phyloP scores from a whole-genome alignment of 108 stramenopile species.

The Pelagomonas calceolata region DNA sequence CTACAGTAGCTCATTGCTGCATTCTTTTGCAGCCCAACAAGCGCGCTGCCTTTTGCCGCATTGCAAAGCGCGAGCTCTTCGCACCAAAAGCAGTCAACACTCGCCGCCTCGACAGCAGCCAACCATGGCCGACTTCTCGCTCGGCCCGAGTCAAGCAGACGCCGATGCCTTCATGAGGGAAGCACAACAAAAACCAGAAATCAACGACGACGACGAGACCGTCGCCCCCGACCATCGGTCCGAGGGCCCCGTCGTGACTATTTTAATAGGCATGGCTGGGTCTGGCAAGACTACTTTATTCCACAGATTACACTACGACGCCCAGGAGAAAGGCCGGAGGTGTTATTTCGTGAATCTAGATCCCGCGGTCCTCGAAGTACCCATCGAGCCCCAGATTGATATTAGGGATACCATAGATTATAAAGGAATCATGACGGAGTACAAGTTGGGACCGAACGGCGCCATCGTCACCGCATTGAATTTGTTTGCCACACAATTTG shows the following conservation, averaged over 20 bases:
- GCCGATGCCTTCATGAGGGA: too few relatives aligned
- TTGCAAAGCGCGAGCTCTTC: too few relatives aligned
- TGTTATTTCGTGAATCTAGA: constrained; percentile 89
- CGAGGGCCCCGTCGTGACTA: not conserved
- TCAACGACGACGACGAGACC: not conserved
- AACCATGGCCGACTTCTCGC: too few relatives aligned
- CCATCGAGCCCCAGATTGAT: constrained; percentile 89
- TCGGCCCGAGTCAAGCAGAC: too few relatives aligned
- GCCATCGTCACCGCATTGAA: constrained; percentile 96
- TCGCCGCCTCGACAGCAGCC: too few relatives aligned
- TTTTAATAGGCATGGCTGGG: constrained; percentile 86
- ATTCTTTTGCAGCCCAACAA: too few relatives aligned
- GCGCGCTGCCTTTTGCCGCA: too few relatives aligned
- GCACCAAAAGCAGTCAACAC: too few relatives aligned
- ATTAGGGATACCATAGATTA: constrained; percentile 98
- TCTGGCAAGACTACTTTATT: constrained; percentile 76
- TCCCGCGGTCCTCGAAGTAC: constrained; percentile 80
- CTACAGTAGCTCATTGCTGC: too few relatives aligned
- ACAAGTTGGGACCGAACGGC: constrained; percentile 95
- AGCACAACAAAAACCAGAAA: too few relatives aligned
- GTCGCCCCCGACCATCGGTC: not conserved
- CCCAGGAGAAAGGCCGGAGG: constrained; percentile 16
- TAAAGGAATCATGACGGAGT: constrained; percentile 94
- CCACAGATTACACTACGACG: constrained; percentile 29
- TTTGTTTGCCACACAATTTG: constrained; percentile 95